Conservation (phyloP, 2,329 filamentous ascomycete species). For the Hypoxylon sp. region DNA sequence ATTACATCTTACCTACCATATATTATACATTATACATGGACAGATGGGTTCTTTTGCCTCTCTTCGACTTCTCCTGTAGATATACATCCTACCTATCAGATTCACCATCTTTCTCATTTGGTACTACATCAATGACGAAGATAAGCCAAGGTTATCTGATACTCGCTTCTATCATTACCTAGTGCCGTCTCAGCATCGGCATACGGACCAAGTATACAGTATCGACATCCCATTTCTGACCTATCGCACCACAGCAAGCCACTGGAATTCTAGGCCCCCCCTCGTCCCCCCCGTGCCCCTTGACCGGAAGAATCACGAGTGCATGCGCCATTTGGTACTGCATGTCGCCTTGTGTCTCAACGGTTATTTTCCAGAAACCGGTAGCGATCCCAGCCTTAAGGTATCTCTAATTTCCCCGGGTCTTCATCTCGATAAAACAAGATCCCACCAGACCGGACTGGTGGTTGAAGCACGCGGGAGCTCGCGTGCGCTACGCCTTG, state of each 20-base stretch:
- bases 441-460: constrained; percentile 34
- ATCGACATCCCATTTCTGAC: constrained; percentile 18
- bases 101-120: too few relatives aligned
- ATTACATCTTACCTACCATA: neutral
- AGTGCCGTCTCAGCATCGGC: constrained; percentile 42
- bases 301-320: constrained; percentile 30
- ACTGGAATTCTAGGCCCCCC: constrained; percentile 20
- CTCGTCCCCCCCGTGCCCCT: constrained; percentile 4
- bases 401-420: constrained; percentile 28
- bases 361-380: constrained; percentile 29
- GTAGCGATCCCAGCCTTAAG: constrained; percentile 31
- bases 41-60: constrained; percentile 29
- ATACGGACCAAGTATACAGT: constrained; percentile 25
- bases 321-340: constrained; percentile 31
- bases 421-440: constrained; percentile 26
- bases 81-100: constrained; percentile 29
- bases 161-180: constrained; percentile 62
- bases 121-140: constrained; percentile 60
- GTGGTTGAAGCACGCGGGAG: constrained; percentile 31
- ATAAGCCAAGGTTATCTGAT: constrained; percentile 67
- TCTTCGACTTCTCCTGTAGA: constrained; percentile 31
- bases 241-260: constrained; percentile 23
- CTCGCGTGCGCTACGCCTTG: constrained; percentile 31
- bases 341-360: constrained; percentile 26
- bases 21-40: constrained; percentile 17